Conservation (phyloP, 2,329 filamentous ascomycete genomes). For the Pseudogymnoascus sp. region DNA sequence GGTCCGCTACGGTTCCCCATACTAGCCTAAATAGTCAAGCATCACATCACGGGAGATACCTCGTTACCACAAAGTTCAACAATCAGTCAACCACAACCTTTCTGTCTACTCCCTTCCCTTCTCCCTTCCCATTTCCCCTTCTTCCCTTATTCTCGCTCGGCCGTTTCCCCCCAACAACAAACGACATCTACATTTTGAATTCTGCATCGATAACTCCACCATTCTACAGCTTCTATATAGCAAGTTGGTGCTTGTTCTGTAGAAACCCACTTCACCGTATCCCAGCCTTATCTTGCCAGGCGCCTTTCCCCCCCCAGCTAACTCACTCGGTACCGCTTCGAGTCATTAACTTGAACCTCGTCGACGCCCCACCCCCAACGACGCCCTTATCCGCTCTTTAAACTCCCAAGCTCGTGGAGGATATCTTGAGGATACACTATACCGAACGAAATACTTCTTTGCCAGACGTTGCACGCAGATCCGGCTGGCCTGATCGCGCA, state of each 20-base stretch:
- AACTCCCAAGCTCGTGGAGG: not conserved
- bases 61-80: slow-evolving; percentile 2
- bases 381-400: slow-evolving; percentile 4
- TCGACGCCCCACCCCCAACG: not conserved
- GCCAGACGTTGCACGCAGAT: slow-evolving; percentile 10
- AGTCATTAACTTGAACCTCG: slow-evolving; percentile 12
- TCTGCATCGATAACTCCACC: not conserved
- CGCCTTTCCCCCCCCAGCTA: slow-evolving; percentile 4
- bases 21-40: slow-evolving; percentile 1
- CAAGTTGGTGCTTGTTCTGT: not conserved
- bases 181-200: not conserved
- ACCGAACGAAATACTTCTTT: not conserved
- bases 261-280: slow-evolving; percentile 8
- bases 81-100: slow-evolving; percentile 11
- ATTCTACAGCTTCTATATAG: not conserved
- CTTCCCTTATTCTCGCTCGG: not conserved
- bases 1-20: slow-evolving; percentile 5
- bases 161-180: not conserved
- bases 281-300: slow-evolving; percentile 8
- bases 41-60: slow-evolving; percentile 10
- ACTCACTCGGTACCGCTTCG: slow-evolving; percentile 2
- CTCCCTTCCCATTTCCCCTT: not conserved
- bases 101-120: not conserved
- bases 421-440: slow-evolving; percentile 8
- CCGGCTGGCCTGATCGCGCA: slow-evolving; percentile 10